Evolutionary conservation across 345 rosid genomes (phyloP).

Genomic region (Nasturtium officinale): DNA sequence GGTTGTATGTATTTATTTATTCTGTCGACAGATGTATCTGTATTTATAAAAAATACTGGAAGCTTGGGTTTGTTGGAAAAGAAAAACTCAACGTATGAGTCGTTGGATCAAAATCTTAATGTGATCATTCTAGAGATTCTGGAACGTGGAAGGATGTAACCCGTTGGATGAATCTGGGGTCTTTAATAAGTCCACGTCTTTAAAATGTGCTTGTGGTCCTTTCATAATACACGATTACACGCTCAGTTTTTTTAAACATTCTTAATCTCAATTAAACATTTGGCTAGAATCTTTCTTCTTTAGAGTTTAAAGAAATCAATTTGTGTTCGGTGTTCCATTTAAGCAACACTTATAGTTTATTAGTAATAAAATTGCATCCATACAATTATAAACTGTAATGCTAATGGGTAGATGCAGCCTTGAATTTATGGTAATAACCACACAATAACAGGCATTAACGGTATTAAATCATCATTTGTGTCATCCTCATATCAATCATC

Average conservation of each 20-base stretch:
- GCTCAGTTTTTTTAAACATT: too few species aligned
- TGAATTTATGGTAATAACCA: too few species aligned
- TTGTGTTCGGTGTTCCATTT: too few species aligned
- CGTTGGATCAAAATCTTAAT: background rate
- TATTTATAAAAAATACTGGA: background rate
- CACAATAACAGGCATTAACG: too few species aligned
- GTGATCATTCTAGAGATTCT: background rate
- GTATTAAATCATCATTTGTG: too few species aligned
- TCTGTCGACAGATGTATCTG: background rate
- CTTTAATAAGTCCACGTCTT: background rate
- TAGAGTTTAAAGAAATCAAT: too few species aligned
- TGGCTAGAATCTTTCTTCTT: background rate
- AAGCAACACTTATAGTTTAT: too few species aligned
- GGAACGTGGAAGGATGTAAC: background rate
- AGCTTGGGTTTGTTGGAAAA: background rate
- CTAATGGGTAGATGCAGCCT: too few species aligned
- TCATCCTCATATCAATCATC: too few species aligned
- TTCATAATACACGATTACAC: background rate
- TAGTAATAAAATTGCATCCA: too few species aligned
- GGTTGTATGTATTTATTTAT: background rate
- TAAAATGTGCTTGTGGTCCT: background rate
- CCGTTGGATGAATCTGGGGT: constrained; percentile 12
- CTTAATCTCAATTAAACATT: background rate
- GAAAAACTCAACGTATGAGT: background rate
- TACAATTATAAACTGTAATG: background rate